Evolutionary conservation across 1,284 basidiomycete genomes (phyloP).

Genomic region (Trametes versicolor): DNA sequence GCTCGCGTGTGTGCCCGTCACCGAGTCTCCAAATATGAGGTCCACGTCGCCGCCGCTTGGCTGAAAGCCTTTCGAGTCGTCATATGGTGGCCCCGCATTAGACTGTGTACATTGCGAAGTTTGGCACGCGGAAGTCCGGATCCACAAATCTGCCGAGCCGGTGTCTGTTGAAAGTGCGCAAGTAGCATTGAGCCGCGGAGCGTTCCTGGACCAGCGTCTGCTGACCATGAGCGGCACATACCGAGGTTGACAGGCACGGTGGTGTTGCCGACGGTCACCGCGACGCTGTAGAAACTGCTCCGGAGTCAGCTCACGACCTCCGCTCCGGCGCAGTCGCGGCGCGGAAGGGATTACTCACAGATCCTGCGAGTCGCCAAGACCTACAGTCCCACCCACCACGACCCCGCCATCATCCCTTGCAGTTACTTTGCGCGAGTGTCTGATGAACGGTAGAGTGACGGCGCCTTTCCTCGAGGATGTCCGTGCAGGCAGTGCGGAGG

Average conservation of each 20-base stretch:
- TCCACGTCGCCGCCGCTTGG: slow-evolving; percentile 43
- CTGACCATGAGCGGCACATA: not conserved
- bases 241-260: slow-evolving; percentile 15
- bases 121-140: slow-evolving; percentile 40
- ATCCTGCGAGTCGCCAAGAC: slow-evolving; percentile 40
- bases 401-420: slow-evolving; percentile 26
- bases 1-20: slow-evolving; percentile 47
- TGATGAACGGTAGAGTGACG: not conserved
- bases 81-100: slow-evolving; percentile 37
- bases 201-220: not conserved
- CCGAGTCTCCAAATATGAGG: slow-evolving; percentile 49
- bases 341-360: slow-evolving; percentile 33
- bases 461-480: not conserved
- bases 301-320: too few species aligned
- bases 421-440: not conserved
- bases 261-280: slow-evolving; percentile 36
- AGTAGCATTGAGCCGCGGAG: not conserved
- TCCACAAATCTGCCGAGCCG: slow-evolving; percentile 47
- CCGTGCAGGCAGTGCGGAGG: not conserved
- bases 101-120: slow-evolving; percentile 37
- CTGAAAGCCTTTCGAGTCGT: slow-evolving; percentile 38
- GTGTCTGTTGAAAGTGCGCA: slow-evolving; percentile 35
- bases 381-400: slow-evolving; percentile 35
- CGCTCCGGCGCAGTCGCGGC: not conserved
- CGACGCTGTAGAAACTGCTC: slow-evolving; percentile 39